Conservation (phyloP, 306 rosid species). For the Alnus rubra region DNA sequence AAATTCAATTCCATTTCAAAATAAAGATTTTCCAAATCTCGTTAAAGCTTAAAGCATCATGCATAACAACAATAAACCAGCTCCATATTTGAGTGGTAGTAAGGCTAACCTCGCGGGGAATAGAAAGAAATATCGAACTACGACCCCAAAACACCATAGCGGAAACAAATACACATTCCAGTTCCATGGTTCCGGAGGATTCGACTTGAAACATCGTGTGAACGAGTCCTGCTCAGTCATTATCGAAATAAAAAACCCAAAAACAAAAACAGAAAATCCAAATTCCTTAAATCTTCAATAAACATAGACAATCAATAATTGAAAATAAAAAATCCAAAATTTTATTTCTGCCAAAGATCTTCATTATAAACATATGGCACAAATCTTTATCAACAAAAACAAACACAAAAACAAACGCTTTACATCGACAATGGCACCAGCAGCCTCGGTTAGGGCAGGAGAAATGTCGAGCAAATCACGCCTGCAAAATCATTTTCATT, state of each 20-base stretch:
- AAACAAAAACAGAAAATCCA: not conserved
- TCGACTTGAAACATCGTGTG: constrained; percentile 96
- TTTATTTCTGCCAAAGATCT: not conserved
- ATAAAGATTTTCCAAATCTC: not conserved
- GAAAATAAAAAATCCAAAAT: not conserved
- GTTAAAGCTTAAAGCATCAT: no score
- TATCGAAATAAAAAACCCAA: not conserved
- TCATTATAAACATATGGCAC: not conserved
- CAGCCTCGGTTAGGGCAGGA: constrained; percentile 87
- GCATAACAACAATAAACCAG: no score
- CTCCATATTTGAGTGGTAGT: not conserved
- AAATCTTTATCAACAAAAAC: constrained; percentile 1
- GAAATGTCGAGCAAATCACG: constrained; percentile 88
- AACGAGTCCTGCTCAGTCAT: constrained; percentile 70
- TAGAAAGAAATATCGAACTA: constrained; percentile 74
- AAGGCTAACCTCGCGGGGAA: constrained; percentile 78
- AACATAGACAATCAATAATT: not conserved
- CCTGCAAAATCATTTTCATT: constrained; percentile 41
- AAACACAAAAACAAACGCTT: constrained; percentile 18
- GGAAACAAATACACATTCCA: constrained; percentile 97
- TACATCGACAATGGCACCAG: constrained; percentile 97
- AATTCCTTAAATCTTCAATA: not conserved
- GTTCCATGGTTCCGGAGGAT: constrained; percentile 95
- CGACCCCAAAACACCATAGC: constrained; percentile 92
- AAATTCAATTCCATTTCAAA: not conserved